Evolutionary conservation across 2,329 filamentous ascomycete genomes (phyloP).

Genomic region (Colletotrichum sp.): DNA sequence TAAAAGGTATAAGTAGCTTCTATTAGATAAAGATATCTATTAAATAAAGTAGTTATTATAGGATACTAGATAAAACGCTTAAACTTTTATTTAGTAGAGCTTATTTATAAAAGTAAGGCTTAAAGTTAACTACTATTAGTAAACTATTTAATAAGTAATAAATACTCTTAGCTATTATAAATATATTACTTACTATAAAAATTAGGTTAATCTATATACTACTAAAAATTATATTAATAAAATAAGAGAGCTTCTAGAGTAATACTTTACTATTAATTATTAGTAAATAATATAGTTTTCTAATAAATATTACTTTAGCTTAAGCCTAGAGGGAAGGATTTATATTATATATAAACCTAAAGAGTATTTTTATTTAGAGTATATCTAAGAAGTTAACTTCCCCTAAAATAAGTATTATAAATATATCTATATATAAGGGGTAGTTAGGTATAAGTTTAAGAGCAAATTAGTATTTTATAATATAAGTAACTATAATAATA

Average conservation of each 20-base stretch:
- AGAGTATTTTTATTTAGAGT: not conserved
- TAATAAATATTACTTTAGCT: not conserved
- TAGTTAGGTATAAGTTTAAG: not conserved
- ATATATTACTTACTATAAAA: not conserved
- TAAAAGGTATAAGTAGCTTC: too few species aligned
- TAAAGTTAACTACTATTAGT: not conserved
- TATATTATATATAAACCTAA: not conserved
- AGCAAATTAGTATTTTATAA: not conserved
- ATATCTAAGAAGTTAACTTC: not conserved
- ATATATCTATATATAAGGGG: not conserved
- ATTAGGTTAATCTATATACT: not conserved
- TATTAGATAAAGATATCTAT: too few species aligned
- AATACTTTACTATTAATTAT: not conserved
- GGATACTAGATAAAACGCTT: too few species aligned
- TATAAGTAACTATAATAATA: not conserved
- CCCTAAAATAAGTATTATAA: not conserved
- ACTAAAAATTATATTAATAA: not conserved
- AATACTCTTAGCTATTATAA: not conserved
- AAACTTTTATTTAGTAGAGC: not conserved
- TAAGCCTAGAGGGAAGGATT: not conserved
- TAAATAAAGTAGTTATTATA: too few species aligned
- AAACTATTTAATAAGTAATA: not conserved
- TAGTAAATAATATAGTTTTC: not conserved
- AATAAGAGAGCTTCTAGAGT: not conserved
- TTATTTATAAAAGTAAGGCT: not conserved